These are phyloP conservation scores for Sisymbrium irio DNA, from an alignment of 345 rosid genomes.

Conservation along the genomic window DNA sequence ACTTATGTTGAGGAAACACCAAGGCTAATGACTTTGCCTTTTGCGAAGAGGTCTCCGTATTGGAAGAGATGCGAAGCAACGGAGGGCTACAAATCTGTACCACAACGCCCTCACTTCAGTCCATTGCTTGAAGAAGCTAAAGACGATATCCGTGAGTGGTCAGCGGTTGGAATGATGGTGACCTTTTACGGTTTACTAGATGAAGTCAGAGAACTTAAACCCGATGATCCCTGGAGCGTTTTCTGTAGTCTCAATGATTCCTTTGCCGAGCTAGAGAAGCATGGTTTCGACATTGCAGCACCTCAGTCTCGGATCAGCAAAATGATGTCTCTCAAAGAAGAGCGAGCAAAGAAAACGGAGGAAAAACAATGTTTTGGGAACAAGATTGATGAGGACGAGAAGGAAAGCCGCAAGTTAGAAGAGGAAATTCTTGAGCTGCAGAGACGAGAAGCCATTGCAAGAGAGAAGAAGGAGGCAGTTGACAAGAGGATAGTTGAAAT, in stretches of 20 bases:
- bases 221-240: conserved; percentile 33
- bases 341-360: conserved; percentile 28
- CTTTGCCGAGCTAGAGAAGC: conserved; percentile 49
- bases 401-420: conserved; percentile 22
- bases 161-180: conserved; percentile 70
- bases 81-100: conserved; percentile 44
- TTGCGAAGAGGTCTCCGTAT: conserved; percentile 45
- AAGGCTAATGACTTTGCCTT: conserved; percentile 35
- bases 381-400: conserved; percentile 30
- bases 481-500: conserved; percentile 20
- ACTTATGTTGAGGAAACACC: not conserved
- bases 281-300: conserved; percentile 56
- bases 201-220: conserved; percentile 36
- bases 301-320: conserved; percentile 44
- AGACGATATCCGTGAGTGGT: conserved; percentile 63
- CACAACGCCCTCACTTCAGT: conserved; percentile 65
- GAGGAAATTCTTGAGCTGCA: conserved; percentile 41
- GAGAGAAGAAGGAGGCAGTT: conserved; percentile 30
- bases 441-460: conserved; percentile 26
- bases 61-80: conserved; percentile 56
- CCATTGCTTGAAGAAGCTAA: conserved; percentile 50
- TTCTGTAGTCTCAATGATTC: conserved; percentile 34
- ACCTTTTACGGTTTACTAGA: conserved; percentile 53
- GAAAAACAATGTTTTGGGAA: conserved; percentile 34
- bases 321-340: conserved; percentile 42